Percentiles rank a stretch among this genome's conserved stretches.
phyloP scores from a whole-genome alignment of 768 basidiomycete genomes.

The Grammothele lineata region DNA sequence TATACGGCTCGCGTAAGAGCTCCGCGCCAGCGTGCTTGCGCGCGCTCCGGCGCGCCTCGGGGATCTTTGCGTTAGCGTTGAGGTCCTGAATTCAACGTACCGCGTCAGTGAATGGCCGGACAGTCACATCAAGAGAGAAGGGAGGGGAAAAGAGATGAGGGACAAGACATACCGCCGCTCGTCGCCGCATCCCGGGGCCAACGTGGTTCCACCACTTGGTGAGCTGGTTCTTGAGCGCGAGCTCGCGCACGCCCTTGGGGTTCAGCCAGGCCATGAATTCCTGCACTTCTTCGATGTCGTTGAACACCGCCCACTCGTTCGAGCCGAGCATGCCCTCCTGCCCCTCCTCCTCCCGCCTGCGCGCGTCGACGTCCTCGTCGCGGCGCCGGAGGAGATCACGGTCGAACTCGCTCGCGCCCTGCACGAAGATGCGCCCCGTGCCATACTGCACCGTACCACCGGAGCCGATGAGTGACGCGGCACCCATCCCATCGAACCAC shows the following conservation, averaged over 20 bases:
- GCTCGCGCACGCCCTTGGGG: slow-evolving; percentile 85
- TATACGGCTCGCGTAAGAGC: slow-evolving; percentile 75
- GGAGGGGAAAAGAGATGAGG: neutral
- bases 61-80: slow-evolving; percentile 61
- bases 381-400: slow-evolving; percentile 61
- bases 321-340: slow-evolving; percentile 64
- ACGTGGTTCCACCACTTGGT: slow-evolving; percentile 85
- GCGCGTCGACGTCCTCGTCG: slow-evolving; percentile 48
- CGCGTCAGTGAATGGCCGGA: slow-evolving; percentile 1
- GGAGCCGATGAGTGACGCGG: slow-evolving; percentile 70
- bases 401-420: slow-evolving; percentile 87
- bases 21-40: slow-evolving; percentile 57
- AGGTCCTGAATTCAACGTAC: slow-evolving; percentile 62
- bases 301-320: slow-evolving; percentile 90
- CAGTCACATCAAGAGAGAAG: too few relatives aligned
- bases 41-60: slow-evolving; percentile 77
- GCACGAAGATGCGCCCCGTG: slow-evolving; percentile 86
- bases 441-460: slow-evolving; percentile 82
- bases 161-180: slow-evolving; percentile 55
- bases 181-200: slow-evolving; percentile 72
- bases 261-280: slow-evolving; percentile 88
- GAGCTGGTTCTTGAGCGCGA: slow-evolving; percentile 70
- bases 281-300: slow-evolving; percentile 86
- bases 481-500: slow-evolving; percentile 99
- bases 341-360: slow-evolving; percentile 78